A percentile compares a stretch with the other conserved stretches of the same genome.
Evolutionary conservation across 495 filamentous ascomycete species (phyloP).

Genomic region (Penicillium longicatenatum): DNA sequence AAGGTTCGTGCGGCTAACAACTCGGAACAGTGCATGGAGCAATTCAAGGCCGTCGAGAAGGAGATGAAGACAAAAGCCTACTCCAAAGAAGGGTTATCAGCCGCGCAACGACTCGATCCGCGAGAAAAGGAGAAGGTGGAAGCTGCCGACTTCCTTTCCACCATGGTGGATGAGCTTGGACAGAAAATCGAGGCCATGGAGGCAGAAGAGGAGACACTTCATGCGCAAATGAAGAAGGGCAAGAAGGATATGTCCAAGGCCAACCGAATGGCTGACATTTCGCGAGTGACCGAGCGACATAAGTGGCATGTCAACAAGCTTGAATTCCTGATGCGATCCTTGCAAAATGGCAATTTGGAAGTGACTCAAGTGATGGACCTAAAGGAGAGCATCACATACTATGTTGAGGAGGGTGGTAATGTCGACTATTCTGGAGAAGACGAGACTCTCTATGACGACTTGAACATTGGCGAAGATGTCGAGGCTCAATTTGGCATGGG

Average conservation of each 20-base stretch:
- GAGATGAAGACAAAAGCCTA: constrained; percentile 99
- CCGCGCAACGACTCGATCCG: constrained; percentile 89
- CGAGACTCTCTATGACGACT: constrained; percentile 92
- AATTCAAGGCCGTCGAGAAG: constrained; percentile 99
- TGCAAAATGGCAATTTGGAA: constrained; percentile 92
- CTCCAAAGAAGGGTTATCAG: constrained; percentile 93
- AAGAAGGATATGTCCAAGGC: constrained; percentile 82
- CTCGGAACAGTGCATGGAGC: constrained; percentile 90
- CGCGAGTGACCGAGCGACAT: constrained; percentile 82
- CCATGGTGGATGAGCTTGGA: constrained; percentile 90
- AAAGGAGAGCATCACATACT: constrained; percentile 91
- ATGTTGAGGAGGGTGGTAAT: constrained; percentile 86
- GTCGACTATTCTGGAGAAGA: constrained; percentile 84
- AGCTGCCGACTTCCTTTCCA: constrained; percentile 76
- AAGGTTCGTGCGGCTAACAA: constrained; percentile 1
- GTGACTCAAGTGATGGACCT: constrained; percentile 79
- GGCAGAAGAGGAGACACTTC: constrained; percentile 84
- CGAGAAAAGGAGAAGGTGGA: constrained; percentile 93
- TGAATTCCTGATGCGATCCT: constrained; percentile 82
- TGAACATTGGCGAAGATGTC: constrained; percentile 85
- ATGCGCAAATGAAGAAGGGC: constrained; percentile 88
- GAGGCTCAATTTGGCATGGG: constrained; percentile 81
- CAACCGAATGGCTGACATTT: constrained; percentile 84
- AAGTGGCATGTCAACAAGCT: constrained; percentile 95
- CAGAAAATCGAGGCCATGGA: constrained; percentile 90